Percentiles rank a stretch among this genome's conserved stretches.
Conservation (phyloP, 148 eudicot genomes). For the Rhododendron vialii region DNA sequence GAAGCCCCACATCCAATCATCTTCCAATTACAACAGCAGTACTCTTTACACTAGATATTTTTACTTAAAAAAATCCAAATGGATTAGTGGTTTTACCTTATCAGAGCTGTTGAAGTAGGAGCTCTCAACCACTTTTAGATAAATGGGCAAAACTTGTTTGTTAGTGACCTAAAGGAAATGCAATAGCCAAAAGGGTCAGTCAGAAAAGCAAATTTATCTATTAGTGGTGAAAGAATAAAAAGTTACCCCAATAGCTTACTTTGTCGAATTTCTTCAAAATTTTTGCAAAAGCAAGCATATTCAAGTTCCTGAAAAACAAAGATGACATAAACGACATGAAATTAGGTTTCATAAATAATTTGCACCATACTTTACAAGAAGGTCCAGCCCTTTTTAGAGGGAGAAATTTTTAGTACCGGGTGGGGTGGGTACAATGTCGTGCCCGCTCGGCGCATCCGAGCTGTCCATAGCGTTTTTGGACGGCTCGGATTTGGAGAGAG, state of each 20-base stretch:
- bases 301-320: conserved; percentile 67
- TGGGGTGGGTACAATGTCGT: too few species aligned
- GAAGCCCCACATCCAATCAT: conserved; percentile 29
- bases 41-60: not conserved
- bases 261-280: conserved; percentile 91
- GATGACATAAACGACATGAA: not conserved
- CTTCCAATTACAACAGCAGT: conserved; percentile 15
- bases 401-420: too few species aligned
- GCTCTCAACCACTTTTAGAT: conserved; percentile 82
- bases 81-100: conserved; percentile 49
- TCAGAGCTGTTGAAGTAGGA: conserved; percentile 91
- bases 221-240: not conserved
- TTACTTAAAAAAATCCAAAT: not conserved
- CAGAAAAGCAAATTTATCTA: not conserved
- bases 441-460: too few species aligned
- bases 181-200: not conserved
- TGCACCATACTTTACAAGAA: not conserved
- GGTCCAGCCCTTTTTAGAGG: not conserved
- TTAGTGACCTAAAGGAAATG: conserved; percentile 65
- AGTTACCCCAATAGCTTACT: conserved; percentile 41
- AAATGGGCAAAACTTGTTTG: conserved; percentile 78
- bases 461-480: too few species aligned
- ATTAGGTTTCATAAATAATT: not conserved
- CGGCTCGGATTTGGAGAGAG: too few species aligned
- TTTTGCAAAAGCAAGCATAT: conserved; percentile 90